A percentile compares a stretch with the other conserved stretches of the same genome.
Conservation (phyloP, 2,329 filamentous ascomycete genomes). For the Microcyclosporella mali region DNA sequence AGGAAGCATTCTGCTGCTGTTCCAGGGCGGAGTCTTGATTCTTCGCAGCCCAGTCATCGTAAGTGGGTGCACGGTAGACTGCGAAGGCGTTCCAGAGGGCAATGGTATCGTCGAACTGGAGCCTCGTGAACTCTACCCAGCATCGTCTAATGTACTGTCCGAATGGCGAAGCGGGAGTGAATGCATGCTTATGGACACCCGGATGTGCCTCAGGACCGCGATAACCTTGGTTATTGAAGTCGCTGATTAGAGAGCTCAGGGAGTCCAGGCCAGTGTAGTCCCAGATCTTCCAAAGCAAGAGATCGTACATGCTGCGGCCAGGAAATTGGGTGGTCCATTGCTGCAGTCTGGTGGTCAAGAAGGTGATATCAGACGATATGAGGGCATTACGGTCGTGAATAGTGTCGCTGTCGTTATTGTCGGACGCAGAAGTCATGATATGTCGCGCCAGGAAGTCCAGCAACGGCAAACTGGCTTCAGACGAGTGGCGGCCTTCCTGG, state of each 20-base stretch:
- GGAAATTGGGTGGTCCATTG: conserved; percentile 46
- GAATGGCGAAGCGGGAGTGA: conserved; percentile 70
- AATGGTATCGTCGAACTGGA: conserved; percentile 73
- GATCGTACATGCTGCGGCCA: conserved; percentile 79
- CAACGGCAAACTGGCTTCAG: conserved; percentile 53
- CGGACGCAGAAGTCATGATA: conserved; percentile 33
- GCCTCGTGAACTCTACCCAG: conserved; percentile 68
- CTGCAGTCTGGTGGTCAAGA: conserved; percentile 17
- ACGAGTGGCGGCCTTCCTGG: conserved; percentile 22
- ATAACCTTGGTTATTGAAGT: conserved; percentile 31
- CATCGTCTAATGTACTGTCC: conserved; percentile 73
- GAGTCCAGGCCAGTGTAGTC: conserved; percentile 73
- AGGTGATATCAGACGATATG: conserved; percentile 10
- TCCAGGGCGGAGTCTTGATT: conserved; percentile 38
- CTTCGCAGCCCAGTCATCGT: conserved; percentile 52
- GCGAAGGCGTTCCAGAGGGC: conserved; percentile 79
- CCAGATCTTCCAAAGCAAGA: conserved; percentile 78
- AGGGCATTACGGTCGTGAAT: conserved; percentile 14
- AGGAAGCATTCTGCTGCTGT: conserved; percentile 2
- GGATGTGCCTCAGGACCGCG: conserved; percentile 32
- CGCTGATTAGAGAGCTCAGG: conserved; percentile 59
- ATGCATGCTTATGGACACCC: conserved; percentile 40
- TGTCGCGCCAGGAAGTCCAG: conserved; percentile 73
- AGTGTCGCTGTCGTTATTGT: conserved; percentile 10
- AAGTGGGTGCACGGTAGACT: conserved; percentile 70